These are phyloP conservation scores for Rhodotorula graminis DNA, from an alignment of 768 basidiomycete genomes.

Conservation along the genomic window DNA sequence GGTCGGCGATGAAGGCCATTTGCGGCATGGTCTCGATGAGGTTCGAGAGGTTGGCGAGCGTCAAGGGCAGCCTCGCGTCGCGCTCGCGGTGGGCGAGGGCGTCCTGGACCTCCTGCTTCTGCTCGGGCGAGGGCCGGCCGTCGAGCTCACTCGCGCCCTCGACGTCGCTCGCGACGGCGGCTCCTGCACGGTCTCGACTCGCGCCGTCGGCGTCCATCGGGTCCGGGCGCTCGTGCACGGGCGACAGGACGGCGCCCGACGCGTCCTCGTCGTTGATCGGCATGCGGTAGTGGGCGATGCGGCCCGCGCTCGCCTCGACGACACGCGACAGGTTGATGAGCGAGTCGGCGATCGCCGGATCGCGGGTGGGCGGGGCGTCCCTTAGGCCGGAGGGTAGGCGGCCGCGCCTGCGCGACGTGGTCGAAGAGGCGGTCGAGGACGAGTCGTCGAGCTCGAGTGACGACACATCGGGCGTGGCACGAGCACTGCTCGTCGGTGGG, in stretches of 20 bases:
- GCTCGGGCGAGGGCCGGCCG: background rate
- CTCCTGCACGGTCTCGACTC: too few relatives aligned
- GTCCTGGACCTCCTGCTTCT: background rate
- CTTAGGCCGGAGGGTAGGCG: background rate
- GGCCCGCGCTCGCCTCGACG: background rate
- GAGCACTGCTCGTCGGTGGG: background rate
- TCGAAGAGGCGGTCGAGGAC: background rate
- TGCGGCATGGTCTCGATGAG: background rate
- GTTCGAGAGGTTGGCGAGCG: background rate
- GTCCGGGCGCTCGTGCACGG: background rate
- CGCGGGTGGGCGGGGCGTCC: background rate
- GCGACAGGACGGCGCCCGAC: background rate
- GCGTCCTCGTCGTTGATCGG: background rate
- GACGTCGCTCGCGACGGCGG: too few relatives aligned
- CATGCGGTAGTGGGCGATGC: background rate
- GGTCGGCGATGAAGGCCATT: conserved; percentile 14
- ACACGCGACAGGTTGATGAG: background rate
- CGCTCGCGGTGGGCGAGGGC: background rate
- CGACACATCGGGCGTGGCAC: too few relatives aligned
- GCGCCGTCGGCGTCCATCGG: background rate
- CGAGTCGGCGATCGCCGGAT: background rate
- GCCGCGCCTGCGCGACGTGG: background rate
- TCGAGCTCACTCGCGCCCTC: background rate
- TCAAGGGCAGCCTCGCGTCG: background rate
- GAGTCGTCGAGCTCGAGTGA: background rate